These are phyloP conservation scores for Gynostemma pentaphyllum DNA, from an alignment of 306 rosid genomes.

Conservation along the genomic window DNA sequence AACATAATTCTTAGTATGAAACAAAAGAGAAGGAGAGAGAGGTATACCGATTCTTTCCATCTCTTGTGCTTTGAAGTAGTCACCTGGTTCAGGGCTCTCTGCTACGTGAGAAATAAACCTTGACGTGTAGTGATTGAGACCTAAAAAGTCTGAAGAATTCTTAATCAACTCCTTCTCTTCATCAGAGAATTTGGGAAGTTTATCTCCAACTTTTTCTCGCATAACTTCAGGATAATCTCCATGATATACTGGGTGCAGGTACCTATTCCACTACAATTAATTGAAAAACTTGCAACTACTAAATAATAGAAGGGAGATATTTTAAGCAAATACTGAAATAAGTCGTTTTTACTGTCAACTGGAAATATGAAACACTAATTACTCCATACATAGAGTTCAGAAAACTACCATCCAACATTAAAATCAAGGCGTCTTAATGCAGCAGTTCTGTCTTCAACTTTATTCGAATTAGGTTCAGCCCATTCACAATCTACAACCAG, in stretches of 20 bases:
- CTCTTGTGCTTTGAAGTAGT: constrained; percentile 41
- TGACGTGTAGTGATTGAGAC: constrained; percentile 80
- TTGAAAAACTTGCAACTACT: background rate
- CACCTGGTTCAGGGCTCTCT: constrained; percentile 23
- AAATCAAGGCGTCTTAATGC: constrained; percentile 86
- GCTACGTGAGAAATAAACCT: constrained; percentile 60
- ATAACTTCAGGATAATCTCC: constrained; percentile 80
- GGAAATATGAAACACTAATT: no score
- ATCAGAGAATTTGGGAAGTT: constrained; percentile 72
- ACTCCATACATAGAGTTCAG: background rate
- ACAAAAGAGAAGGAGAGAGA: background rate
- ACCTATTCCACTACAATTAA: constrained; percentile 34
- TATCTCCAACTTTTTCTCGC: constrained; percentile 65
- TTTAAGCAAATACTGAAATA: background rate
- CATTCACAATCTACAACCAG: constrained; percentile 77
- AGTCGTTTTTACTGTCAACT: background rate
- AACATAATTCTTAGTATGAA: background rate
- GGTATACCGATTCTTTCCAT: constrained; percentile 52
- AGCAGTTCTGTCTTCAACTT: constrained; percentile 56
- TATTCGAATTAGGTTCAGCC: constrained; percentile 83
- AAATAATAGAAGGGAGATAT: constrained; percentile 1
- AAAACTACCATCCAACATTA: constrained; percentile 79
- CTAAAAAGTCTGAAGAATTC: constrained; percentile 62
- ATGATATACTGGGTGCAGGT: constrained; percentile 52
- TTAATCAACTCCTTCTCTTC: constrained; percentile 54